Percentiles rank a stretch among this genome's conserved stretches.
These are phyloP conservation scores for Miscanthus lutarioriparius DNA, from an alignment of 176 grass and related monocot genomes.

Conservation along the genomic window DNA sequence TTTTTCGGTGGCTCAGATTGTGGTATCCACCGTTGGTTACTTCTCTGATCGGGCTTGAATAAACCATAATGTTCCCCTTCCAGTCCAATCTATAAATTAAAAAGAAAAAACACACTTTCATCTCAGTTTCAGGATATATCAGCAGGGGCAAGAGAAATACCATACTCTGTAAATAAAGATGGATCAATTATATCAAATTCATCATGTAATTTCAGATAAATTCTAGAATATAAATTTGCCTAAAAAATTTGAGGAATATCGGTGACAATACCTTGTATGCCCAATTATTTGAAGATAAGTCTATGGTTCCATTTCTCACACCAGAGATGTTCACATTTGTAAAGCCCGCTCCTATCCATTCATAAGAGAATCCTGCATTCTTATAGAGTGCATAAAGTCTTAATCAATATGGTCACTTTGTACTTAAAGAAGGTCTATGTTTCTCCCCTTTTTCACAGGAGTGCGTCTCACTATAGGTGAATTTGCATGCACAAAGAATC, in stretches of 20 bases:
- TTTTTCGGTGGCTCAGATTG: slow-evolving; percentile 66
- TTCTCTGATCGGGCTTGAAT: slow-evolving; percentile 53
- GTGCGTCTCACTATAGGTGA: neutral
- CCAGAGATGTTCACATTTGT: slow-evolving; percentile 78
- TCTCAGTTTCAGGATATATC: slow-evolving; percentile 17
- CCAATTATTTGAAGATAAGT: slow-evolving; percentile 75
- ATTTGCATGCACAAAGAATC: slow-evolving; percentile 18
- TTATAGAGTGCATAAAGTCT: slow-evolving; percentile 40
- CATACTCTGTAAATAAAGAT: slow-evolving; percentile 4
- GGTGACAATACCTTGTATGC: slow-evolving; percentile 64
- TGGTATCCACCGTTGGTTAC: slow-evolving; percentile 59
- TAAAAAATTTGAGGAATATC: neutral
- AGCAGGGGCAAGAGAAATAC: neutral
- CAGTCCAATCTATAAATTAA: slow-evolving; percentile 75
- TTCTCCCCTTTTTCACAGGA: slow-evolving; percentile 21
- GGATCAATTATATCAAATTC: neutral
- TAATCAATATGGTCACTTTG: slow-evolving; percentile 21
- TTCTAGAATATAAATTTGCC: neutral
- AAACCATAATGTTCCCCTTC: slow-evolving; percentile 76
- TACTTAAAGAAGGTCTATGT: neutral
- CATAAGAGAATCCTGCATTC: slow-evolving; percentile 87
- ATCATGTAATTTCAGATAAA: slow-evolving; percentile 19
- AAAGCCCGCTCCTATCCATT: slow-evolving; percentile 87
- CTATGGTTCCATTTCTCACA: slow-evolving; percentile 41
- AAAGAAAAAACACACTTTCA: slow-evolving; percentile 9